phyloP scores from a whole-genome alignment of 2,329 filamentous ascomycete genomes.

The Scolecobasidium constrictum region DNA sequence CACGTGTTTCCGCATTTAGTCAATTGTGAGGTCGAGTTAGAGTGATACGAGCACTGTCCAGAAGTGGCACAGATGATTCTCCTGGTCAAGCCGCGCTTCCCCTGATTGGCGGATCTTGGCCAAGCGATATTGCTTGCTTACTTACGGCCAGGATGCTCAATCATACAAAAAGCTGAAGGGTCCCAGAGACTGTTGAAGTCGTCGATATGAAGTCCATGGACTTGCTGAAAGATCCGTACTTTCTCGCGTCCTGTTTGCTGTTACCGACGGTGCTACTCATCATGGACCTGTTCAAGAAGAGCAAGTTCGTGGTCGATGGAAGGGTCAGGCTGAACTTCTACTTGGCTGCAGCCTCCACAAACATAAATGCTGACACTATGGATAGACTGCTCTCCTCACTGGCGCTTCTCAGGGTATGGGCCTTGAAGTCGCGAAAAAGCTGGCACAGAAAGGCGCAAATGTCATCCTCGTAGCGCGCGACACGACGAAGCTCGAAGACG shows the following conservation, averaged over 20 bases:
- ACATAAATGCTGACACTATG: slow-evolving; percentile 9
- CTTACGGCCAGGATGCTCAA: too few relatives aligned
- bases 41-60: too few relatives aligned
- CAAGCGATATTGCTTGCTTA: too few relatives aligned
- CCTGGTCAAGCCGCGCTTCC: too few relatives aligned
- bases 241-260: slow-evolving; percentile 4
- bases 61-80: too few relatives aligned
- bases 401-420: slow-evolving; percentile 93
- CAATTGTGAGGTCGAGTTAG: too few relatives aligned
- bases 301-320: slow-evolving; percentile 76
- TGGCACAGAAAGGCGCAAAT: slow-evolving; percentile 76
- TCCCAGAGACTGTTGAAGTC: neutral
- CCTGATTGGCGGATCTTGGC: too few relatives aligned
- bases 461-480: slow-evolving; percentile 77
- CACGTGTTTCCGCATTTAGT: too few relatives aligned
- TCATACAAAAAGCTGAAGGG: neutral
- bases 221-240: neutral
- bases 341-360: too few relatives aligned
- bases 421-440: slow-evolving; percentile 58
- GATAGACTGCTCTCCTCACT: slow-evolving; percentile 75
- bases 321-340: slow-evolving; percentile 47
- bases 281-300: slow-evolving; percentile 63
- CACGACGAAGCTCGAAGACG: slow-evolving; percentile 59
- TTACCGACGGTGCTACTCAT: slow-evolving; percentile 22
- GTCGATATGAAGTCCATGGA: neutral